Base-by-base conservation (phyloP, 73 alveolate species). In the Uronychia binucleata region DNA sequence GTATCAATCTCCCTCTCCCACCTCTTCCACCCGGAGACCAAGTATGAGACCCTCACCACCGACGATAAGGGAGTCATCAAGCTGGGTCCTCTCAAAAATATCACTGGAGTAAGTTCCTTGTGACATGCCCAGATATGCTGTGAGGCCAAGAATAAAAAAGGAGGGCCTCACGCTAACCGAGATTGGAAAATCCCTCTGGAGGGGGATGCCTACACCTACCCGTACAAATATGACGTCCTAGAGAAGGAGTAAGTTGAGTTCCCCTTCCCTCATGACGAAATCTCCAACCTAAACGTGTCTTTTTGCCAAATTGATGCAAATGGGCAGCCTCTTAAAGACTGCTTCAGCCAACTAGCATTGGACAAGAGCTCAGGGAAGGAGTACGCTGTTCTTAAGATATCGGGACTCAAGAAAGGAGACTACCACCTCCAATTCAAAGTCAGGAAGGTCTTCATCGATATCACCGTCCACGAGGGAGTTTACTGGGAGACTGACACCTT, bases 401-500 rank as follows among this genome's bases (percentile, higher is more conserved):
- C 30, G 0, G 80, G 34, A 1, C 81, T 81, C 1, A 33, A 58
- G 1, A 26, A n/a, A 1, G 88, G 88, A 0, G 28, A 30, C 31
- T 81, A 81, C 28, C 26, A 25, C 0, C 80, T 81, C 1, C 28
- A 30, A 33, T 33, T 81, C 34, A 80, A 58, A 33, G 60, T 26
- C 25, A 27, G 59, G 32, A 59, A 60, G 13, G 35, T 60, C 32
- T 5, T 26, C 67, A 79, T 86, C 67, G 75, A 35, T 1, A 32
- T 78, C 78, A 0, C 32, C 25, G 83, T 79, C 28, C 81, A 80
- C 1, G 30, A 67, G 30, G 78, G 81, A n/a, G 88, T 32, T 74
- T 86, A 80, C 58, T 46, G 89, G 88, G 78, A 80, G 30, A 60
- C 88, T 5, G 80, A 81, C 33, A n/a, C 29, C 1, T 81, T 81